Conservation (phyloP, 2,329 filamentous ascomycete species). For the Stagonosporopsis cucurbitacearum region DNA sequence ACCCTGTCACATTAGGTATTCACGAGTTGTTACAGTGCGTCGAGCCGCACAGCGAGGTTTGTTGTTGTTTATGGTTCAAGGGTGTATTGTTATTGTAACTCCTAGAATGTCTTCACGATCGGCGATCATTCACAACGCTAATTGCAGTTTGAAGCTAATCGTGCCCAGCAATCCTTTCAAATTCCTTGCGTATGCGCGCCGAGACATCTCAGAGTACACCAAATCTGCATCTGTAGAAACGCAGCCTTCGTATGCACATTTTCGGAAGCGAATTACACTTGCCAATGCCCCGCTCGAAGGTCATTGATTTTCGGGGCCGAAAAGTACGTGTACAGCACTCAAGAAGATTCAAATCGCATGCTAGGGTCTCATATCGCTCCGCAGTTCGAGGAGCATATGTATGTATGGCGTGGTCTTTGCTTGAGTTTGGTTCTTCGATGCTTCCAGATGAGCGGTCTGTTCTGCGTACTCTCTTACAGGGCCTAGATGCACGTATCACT, state of each 20-base stretch:
- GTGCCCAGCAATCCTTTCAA: neutral
- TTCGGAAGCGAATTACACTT: conserved; percentile 2
- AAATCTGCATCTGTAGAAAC: conserved; percentile 9
- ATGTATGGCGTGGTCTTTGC: neutral
- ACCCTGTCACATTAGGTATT: neutral
- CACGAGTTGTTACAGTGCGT: neutral
- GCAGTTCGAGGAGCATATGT: neutral
- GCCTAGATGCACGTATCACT: neutral
- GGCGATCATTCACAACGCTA: conserved; percentile 20
- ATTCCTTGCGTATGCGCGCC: neutral
- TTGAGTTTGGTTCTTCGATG: neutral
- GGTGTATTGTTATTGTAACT: neutral
- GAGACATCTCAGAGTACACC: neutral
- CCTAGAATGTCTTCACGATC: conserved; percentile 7
- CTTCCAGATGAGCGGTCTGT: neutral
- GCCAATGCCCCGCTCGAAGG: conserved; percentile 19
- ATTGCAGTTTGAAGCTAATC: conserved; percentile 5
- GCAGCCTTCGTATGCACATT: conserved; percentile 23
- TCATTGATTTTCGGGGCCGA: conserved; percentile 17
- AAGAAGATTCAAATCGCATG: conserved; percentile 6
- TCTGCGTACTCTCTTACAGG: neutral
- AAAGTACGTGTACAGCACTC: conserved; percentile 16
- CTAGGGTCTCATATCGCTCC: neutral
- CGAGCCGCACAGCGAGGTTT: neutral
- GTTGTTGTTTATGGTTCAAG: neutral